These are phyloP conservation scores for Trematosphaeria pertusa DNA, from an alignment of 2,329 filamentous ascomycete species.

Conservation along the genomic window DNA sequence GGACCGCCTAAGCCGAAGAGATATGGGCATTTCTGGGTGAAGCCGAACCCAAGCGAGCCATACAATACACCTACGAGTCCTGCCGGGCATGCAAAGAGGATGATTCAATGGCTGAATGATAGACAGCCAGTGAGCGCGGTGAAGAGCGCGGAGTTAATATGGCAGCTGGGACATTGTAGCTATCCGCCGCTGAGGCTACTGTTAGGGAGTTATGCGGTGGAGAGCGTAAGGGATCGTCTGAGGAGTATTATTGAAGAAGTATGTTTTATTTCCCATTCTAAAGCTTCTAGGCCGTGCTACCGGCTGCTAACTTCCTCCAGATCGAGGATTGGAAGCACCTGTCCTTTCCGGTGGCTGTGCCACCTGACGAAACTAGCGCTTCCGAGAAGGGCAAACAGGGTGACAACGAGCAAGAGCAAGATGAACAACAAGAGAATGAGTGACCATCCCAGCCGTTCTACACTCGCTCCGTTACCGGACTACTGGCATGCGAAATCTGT, in stretches of 20 bases:
- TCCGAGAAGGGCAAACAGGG: slow-evolving; percentile 8
- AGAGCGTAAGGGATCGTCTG: slow-evolving; percentile 90
- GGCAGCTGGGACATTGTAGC: slow-evolving; percentile 93
- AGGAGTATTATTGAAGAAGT: slow-evolving; percentile 93
- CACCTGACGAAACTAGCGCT: slow-evolving; percentile 41
- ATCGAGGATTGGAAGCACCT: slow-evolving; percentile 87
- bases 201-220: slow-evolving; percentile 92
- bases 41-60: slow-evolving; percentile 75
- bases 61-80: slow-evolving; percentile 82
- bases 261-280: slow-evolving; percentile 21
- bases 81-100: slow-evolving; percentile 84
- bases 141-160: slow-evolving; percentile 90
- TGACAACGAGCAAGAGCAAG: slow-evolving; percentile 1
- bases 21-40: slow-evolving; percentile 93
- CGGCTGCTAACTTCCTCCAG: slow-evolving; percentile 20
- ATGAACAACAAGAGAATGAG: slow-evolving; percentile 8
- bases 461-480: too few species aligned
- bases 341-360: slow-evolving; percentile 63
- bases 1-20: slow-evolving; percentile 65
- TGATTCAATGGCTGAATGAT: slow-evolving; percentile 94
- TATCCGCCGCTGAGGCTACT: slow-evolving; percentile 87
- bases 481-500: too few species aligned
- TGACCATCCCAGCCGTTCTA: too few species aligned
- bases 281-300: not conserved
- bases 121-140: slow-evolving; percentile 91